Base-by-base conservation (phyloP, 768 basidiomycete genomes). In the Mycena kentingensis region DNA sequence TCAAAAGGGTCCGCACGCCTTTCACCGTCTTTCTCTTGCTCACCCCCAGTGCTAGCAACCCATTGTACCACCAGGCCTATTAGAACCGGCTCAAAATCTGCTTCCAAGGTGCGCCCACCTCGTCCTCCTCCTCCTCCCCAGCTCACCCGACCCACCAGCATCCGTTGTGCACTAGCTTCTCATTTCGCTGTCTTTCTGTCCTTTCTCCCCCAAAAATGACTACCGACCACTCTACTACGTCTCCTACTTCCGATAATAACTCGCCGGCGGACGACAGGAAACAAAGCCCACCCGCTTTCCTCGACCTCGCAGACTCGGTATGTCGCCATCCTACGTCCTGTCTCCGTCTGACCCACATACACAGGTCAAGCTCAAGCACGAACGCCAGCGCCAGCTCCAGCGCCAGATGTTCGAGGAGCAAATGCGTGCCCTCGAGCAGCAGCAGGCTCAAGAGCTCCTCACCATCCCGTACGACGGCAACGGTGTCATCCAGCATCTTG, bases 391-490 rank as follows among this genome's bases (percentile, higher is more conserved):
- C 56, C 74, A 74, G 32, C 68, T 90, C 36, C 94, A 96, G 68
- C 87, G 93, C 66, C 88, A 85, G 71, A 72, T 91, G 63, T 98
- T 98, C 70, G 95, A 98, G 72, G 92, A 96, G 63, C 93, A 97
- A 73, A 97, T 97, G 95, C 87, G 88, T 49, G 85, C 80, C 48
- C 81, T 98, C 58, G 94, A 98, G 73, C 87, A 88, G 58, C 87
- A 93, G 69, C 95, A 98, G 72, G 85, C 84, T 12, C 87, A 89
- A 59, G 90, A 93, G 67, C 79, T 93, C 32, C 83, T 94, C 63
- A 81, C 70, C 60, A 79, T 92, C 61, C 88, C 88, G 29, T 82
- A 80, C 65, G 87, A 88, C 55, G 69, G 73, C 43, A 73, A 73
- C 52, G 72, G 74, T 5, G 74, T 77, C 44, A 70, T 87, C 22